Percentiles rank a stretch among this genome's conserved stretches.
Evolutionary conservation across 2,329 filamentous ascomycete species (phyloP).

Genomic region (Lachnellula subtilissima): DNA sequence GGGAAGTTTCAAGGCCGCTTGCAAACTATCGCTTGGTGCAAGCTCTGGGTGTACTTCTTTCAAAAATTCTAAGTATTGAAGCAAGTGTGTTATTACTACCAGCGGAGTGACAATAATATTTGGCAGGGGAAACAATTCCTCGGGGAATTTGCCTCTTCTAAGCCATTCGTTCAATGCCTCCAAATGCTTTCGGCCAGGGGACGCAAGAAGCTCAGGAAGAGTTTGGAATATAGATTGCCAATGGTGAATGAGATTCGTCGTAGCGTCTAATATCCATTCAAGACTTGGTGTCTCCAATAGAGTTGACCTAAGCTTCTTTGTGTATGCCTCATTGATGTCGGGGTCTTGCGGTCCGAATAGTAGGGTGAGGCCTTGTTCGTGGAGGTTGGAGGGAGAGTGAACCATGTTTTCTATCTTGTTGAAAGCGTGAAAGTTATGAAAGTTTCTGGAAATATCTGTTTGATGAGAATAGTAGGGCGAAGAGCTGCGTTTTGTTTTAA

Average conservation of each 20-base stretch:
- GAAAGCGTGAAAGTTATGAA: not conserved
- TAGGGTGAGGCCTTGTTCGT: not conserved
- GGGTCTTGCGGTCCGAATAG: slow-evolving; percentile 5
- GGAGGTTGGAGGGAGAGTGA: not conserved
- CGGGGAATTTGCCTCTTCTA: slow-evolving; percentile 9
- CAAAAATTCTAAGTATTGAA: slow-evolving; percentile 28
- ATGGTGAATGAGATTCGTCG: slow-evolving; percentile 16
- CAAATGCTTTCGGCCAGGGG: slow-evolving; percentile 6
- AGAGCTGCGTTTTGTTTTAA: not conserved
- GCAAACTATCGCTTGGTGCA: not conserved
- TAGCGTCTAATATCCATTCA: slow-evolving; percentile 18
- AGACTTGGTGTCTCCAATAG: not conserved
- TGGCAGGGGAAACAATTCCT: slow-evolving; percentile 19
- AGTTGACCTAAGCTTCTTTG: not conserved
- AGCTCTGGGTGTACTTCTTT: not conserved
- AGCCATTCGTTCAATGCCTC: slow-evolving; percentile 17
- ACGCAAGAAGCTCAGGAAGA: slow-evolving; percentile 15
- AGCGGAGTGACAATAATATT: slow-evolving; percentile 35
- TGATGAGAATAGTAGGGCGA: not conserved
- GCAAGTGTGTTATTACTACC: slow-evolving; percentile 36
- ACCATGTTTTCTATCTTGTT: not conserved
- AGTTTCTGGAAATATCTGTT: not conserved
- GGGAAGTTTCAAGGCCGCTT: not conserved
- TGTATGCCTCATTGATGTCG: not conserved
- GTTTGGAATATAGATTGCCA: slow-evolving; percentile 12